Evolutionary conservation across 2,329 filamentous ascomycete genomes (phyloP).

Genomic region (Fusarium subtropicale): DNA sequence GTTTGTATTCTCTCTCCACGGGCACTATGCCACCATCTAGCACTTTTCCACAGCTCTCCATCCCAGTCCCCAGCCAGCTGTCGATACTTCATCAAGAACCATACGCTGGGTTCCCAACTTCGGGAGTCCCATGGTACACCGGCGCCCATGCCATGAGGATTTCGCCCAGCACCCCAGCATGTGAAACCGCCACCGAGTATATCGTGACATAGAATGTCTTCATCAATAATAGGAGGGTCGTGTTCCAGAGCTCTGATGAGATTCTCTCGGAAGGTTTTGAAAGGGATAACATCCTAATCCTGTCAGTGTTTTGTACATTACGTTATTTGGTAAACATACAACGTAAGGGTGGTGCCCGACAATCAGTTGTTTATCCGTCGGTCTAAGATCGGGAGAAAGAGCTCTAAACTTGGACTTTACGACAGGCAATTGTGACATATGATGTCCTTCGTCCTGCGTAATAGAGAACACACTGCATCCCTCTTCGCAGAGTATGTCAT

Average conservation of each 20-base stretch:
- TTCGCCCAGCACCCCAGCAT: slow-evolving; percentile 53
- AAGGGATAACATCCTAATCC: slow-evolving; percentile 51
- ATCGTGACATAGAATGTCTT: slow-evolving; percentile 53
- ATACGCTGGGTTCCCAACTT: slow-evolving; percentile 58
- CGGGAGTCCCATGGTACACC: slow-evolving; percentile 58
- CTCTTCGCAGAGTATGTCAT: slow-evolving; percentile 45
- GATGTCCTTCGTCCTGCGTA: slow-evolving; percentile 40
- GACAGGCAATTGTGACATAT: slow-evolving; percentile 42
- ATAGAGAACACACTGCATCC: slow-evolving; percentile 51
- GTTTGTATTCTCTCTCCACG: slow-evolving; percentile 43
- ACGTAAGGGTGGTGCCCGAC: slow-evolving; percentile 53
- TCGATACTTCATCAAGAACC: slow-evolving; percentile 59
- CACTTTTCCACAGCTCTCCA: slow-evolving; percentile 52
- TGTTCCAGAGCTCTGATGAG: slow-evolving; percentile 43
- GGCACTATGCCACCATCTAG: slow-evolving; percentile 49
- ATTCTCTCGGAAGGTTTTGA: slow-evolving; percentile 49
- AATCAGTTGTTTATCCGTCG: slow-evolving; percentile 49
- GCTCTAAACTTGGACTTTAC: slow-evolving; percentile 43
- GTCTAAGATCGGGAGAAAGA: slow-evolving; percentile 48
- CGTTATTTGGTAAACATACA: slow-evolving; percentile 24
- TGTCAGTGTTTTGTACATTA: slow-evolving; percentile 15
- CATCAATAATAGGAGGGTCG: slow-evolving; percentile 49
- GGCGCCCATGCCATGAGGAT: slow-evolving; percentile 48
- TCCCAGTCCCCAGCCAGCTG: slow-evolving; percentile 52
- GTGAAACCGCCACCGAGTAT: slow-evolving; percentile 51